Evolutionary conservation across 805 yeast species (phyloP), one percentile per base, ranked within the genome.

Genomic region (Candida sphagnicola): DNA sequence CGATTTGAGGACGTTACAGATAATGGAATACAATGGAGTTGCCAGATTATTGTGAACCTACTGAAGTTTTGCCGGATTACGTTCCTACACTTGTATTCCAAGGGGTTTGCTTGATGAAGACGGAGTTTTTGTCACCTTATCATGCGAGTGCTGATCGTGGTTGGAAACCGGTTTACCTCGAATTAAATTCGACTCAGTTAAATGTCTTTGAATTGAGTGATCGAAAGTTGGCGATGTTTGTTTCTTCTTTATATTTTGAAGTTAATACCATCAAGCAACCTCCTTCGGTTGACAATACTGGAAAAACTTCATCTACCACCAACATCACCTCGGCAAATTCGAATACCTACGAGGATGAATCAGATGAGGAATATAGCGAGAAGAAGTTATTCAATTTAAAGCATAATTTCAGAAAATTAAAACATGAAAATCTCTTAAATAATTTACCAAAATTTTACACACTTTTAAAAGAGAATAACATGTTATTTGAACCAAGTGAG

Each of bases 181-280:
- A 67, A 44, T 45, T 68, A 25, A 66, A 65, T 45, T 59, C 67
- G 28, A 68, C 69, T 14, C 72, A 67, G 42, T 51, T 68, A 23
- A 56, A 56, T 23, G 36, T 68, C 4, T 59, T 62, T 42, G 51
- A 50, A 28, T 43, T 68, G 14, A 43, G 46, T 8, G 54, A 54
- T 8, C 53, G 48, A 18, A 40, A 45, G 23, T 43, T 57, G 11
- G 32, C 38, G 4, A 45, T 52, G n/a, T 37, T 58, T 6, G 46
- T 68, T n/a, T 40, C 57, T 32, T 53, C 59, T 19, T 50, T 67
- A n/a, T 68, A 52, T 51, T 49, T 47, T 31, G 53, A 55, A 34
- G 51, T 49, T 14, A 65, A 66, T 43, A 50, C 46, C 23, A 44
- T 53, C 26, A 45, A 50, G 18, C 56, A 46, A 19, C 34, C 48